phyloP scores from a whole-genome alignment of 805 yeast genomes.

The Candida odintsovae region DNA sequence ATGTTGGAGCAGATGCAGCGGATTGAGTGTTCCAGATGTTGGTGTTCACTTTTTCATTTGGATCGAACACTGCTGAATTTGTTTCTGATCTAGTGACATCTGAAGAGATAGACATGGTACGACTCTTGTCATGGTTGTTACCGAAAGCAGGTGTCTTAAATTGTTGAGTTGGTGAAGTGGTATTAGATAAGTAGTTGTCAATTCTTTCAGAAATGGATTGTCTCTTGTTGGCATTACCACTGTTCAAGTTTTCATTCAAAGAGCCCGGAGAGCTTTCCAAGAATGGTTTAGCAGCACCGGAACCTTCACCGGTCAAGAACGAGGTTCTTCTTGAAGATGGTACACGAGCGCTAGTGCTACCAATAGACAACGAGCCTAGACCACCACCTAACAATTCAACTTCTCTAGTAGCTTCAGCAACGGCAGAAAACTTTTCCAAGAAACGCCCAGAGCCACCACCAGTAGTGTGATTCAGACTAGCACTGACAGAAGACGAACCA shows the following conservation, averaged over 20 bases:
- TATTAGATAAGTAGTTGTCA: conserved; percentile 43
- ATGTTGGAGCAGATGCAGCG: conserved; percentile 46
- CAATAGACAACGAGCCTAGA: conserved; percentile 34
- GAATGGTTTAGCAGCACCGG: conserved; percentile 18
- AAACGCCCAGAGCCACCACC: conserved; percentile 36
- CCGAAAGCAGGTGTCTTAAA: conserved; percentile 18
- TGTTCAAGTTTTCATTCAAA: conserved; percentile 24
- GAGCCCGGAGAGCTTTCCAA: conserved; percentile 24
- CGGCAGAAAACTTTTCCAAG: conserved; percentile 56
- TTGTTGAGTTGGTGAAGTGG: conserved; percentile 41
- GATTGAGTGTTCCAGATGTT: conserved; percentile 66
- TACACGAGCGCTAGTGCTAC: conserved; percentile 27
- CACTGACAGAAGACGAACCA: conserved; percentile 59
- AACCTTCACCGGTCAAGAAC: conserved; percentile 32
- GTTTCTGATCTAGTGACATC: conserved; percentile 29
- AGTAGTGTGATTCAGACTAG: conserved; percentile 27
- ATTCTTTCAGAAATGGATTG: conserved; percentile 45
- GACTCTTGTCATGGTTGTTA: conserved; percentile 4
- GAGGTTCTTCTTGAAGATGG: conserved; percentile 48
- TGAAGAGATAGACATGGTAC: conserved; percentile 22
- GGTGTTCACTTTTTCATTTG: conserved; percentile 16
- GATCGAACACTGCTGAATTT: conserved; percentile 28
- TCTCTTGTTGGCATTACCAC: conserved; percentile 11
- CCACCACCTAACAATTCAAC: conserved; percentile 44
- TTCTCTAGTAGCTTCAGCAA: conserved; percentile 67